Evolutionary conservation across 1,139 yeast genomes (phyloP).

Genomic region (Hemisphaericaspora lyxosophila): DNA sequence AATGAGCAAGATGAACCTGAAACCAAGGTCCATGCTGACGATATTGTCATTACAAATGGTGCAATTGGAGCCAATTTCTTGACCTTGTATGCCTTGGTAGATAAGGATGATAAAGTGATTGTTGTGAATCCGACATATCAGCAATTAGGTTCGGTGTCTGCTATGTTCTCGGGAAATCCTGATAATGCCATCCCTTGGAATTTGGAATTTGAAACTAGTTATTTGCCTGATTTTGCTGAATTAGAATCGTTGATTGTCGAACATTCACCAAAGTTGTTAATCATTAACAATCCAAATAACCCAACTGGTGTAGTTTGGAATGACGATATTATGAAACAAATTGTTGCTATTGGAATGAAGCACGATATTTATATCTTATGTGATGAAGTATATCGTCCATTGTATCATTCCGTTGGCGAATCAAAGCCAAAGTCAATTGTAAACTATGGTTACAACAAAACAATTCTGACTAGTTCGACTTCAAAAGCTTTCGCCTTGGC

Average conservation of each 20-base stretch:
- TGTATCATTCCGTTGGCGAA: constrained; percentile 37
- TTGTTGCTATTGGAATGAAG: constrained; percentile 40
- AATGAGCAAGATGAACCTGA: constrained; percentile 19
- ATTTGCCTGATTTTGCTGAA: constrained; percentile 35
- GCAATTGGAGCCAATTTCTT: constrained; percentile 61
- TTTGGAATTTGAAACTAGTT: constrained; percentile 33
- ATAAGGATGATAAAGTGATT: constrained; percentile 49
- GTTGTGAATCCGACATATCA: constrained; percentile 55
- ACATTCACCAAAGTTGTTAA: constrained; percentile 43
- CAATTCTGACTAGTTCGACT: constrained; percentile 51
- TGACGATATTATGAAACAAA: constrained; percentile 28
- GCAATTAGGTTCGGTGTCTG: constrained; percentile 52
- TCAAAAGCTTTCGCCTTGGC: constrained; percentile 59
- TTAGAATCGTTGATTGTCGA: constrained; percentile 28
- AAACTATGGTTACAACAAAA: constrained; percentile 41
- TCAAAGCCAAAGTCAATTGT: constrained; percentile 35
- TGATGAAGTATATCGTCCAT: constrained; percentile 60
- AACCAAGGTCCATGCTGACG: constrained; percentile 20
- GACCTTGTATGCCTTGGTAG: constrained; percentile 45
- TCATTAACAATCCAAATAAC: constrained; percentile 56
- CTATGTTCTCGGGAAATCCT: constrained; percentile 42
- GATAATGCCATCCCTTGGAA: constrained; percentile 35
- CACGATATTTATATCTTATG: constrained; percentile 39
- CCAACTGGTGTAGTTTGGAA: constrained; percentile 54
- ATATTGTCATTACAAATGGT: constrained; percentile 54